phyloP scores from a whole-genome alignment of 2,329 filamentous ascomycete species.

The Aureobasidium sp. region DNA sequence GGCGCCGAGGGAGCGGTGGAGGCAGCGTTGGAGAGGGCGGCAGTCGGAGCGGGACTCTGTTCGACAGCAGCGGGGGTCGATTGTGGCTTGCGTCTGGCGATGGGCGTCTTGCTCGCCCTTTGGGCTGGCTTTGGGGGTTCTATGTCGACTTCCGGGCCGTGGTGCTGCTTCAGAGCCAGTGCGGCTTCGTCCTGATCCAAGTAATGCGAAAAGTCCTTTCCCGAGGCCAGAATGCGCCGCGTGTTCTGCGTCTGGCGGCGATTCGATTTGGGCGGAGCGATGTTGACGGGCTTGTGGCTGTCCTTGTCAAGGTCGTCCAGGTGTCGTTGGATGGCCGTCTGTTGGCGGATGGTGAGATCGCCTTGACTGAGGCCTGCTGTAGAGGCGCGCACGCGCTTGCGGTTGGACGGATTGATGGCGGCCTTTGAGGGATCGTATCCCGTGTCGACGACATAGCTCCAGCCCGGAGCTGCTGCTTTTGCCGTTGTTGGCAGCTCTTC shows the following conservation, averaged over 20 bases:
- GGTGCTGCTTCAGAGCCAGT: slow-evolving; percentile 26
- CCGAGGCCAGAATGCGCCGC: slow-evolving; percentile 67
- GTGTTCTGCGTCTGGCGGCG: slow-evolving; percentile 55
- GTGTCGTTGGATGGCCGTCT: slow-evolving; percentile 71
- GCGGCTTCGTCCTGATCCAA: slow-evolving; percentile 69
- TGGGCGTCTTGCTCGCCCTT: slow-evolving; percentile 28
- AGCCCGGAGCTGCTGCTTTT: slow-evolving; percentile 66
- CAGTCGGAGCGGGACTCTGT: slow-evolving; percentile 29
- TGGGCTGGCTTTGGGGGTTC: slow-evolving; percentile 13
- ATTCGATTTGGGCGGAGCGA: slow-evolving; percentile 55
- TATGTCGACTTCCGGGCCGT: slow-evolving; percentile 17
- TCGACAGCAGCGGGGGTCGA: slow-evolving; percentile 34
- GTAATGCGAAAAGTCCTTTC: slow-evolving; percentile 77
- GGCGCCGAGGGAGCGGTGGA: neutral
- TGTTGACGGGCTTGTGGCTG: slow-evolving; percentile 45
- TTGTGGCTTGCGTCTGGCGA: slow-evolving; percentile 23
- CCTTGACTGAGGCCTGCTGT: slow-evolving; percentile 29
- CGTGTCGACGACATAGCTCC: slow-evolving; percentile 82
- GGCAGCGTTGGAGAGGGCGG: neutral
- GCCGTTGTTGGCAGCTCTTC: slow-evolving; percentile 66
- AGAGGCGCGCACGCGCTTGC: slow-evolving; percentile 61
- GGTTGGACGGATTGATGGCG: slow-evolving; percentile 42
- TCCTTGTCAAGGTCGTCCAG: slow-evolving; percentile 77
- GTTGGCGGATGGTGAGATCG: slow-evolving; percentile 64
- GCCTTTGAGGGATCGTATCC: slow-evolving; percentile 48